These are phyloP conservation scores for Ganoderma leucocontextum DNA, from an alignment of 1,284 basidiomycete species.

Conservation along the genomic window DNA sequence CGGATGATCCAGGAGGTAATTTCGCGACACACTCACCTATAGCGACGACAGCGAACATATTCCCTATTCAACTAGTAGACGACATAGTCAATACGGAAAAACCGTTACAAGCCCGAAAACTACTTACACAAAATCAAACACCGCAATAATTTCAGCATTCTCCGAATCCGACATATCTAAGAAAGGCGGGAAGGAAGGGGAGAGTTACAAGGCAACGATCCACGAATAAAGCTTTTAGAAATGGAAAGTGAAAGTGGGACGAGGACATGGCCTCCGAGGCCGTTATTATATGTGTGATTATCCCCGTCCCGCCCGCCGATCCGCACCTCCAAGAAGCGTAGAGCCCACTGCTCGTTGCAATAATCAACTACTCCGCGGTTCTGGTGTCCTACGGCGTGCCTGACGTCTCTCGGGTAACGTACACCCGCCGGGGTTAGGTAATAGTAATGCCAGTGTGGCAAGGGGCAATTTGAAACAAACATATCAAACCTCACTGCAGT, in stretches of 20 bases:
- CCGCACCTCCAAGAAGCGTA: too few relatives aligned
- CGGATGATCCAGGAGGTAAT: neutral
- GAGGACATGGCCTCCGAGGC: too few relatives aligned
- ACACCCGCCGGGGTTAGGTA: neutral
- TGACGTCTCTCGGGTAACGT: neutral
- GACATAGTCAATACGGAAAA: neutral
- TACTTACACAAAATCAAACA: conserved; percentile 1
- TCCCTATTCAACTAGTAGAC: neutral
- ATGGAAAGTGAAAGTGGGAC: too few relatives aligned
- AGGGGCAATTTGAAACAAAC: neutral
- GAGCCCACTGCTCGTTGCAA: too few relatives aligned
- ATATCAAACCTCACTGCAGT: neutral
- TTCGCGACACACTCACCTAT: neutral
- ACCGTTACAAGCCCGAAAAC: too few relatives aligned
- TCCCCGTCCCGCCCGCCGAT: too few relatives aligned
- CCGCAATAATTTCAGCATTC: neutral
- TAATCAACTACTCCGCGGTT: too few relatives aligned
- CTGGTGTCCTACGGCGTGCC: neutral
- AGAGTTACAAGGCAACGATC: neutral
- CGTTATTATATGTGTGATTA: too few relatives aligned
- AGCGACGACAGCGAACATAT: conserved; percentile 5
- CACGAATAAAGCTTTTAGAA: neutral
- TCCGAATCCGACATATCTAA: conserved; percentile 12
- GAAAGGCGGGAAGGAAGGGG: neutral
- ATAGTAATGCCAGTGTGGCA: neutral